Percentiles rank a stretch among this genome's conserved stretches.
phyloP scores from a whole-genome alignment of 257 asterid genomes.

The Penstemon barbatus region DNA sequence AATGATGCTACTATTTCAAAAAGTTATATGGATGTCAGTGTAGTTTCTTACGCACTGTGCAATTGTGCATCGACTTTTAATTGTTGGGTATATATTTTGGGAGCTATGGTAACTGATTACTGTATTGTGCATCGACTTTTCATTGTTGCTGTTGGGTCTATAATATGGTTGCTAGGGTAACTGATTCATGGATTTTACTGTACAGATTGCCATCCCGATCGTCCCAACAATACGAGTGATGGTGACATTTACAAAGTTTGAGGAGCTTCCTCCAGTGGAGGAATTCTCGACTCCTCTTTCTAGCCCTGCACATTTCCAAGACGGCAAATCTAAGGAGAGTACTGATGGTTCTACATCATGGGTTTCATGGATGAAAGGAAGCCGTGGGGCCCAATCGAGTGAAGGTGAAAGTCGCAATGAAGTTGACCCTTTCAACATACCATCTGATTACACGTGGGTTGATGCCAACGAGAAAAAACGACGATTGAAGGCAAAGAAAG shows the following conservation, averaged over 20 bases:
- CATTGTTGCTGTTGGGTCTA: background rate
- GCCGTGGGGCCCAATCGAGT: constrained; percentile 73
- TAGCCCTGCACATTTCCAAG: constrained; percentile 91
- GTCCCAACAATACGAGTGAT: constrained; percentile 96
- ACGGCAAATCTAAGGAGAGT: constrained; percentile 61
- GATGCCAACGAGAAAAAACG: constrained; percentile 95
- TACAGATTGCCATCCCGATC: constrained; percentile 88
- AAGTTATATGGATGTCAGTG: too few species aligned
- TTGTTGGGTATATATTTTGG: background rate
- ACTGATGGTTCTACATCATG: constrained; percentile 76
- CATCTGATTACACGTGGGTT: constrained; percentile 89
- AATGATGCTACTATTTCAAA: too few species aligned
- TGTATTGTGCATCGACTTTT: too few species aligned
- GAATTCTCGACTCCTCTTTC: constrained; percentile 96
- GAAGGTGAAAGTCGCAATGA: constrained; percentile 75
- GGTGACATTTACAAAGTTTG: constrained; percentile 93
- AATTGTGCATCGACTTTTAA: background rate
- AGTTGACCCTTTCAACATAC: constrained; percentile 90
- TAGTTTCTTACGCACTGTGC: too few species aligned
- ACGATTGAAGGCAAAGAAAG: constrained; percentile 86
- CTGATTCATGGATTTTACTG: constrained; percentile 26
- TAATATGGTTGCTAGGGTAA: background rate
- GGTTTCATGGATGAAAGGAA: constrained; percentile 97
- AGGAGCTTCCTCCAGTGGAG: constrained; percentile 90
- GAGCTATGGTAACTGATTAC: constrained; percentile 5